Conservation (phyloP, 2,329 filamentous ascomycete species). For the Xylariaceae sp. region DNA sequence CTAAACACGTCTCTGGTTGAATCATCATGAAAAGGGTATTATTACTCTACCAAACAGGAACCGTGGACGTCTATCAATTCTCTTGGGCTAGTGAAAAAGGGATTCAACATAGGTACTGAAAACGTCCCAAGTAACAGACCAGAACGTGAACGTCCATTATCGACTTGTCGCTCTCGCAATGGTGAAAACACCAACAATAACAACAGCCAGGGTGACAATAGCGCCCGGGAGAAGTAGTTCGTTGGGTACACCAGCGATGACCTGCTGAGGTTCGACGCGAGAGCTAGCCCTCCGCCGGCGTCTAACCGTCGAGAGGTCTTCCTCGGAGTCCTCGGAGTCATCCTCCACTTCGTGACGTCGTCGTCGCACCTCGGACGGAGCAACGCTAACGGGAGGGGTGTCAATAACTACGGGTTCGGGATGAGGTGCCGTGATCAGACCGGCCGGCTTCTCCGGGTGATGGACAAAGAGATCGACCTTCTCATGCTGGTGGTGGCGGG, state of each 20-base stretch:
- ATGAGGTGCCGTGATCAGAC: constrained; percentile 53
- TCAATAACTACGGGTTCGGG: constrained; percentile 36
- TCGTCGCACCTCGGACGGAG: constrained; percentile 42
- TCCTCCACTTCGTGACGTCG: constrained; percentile 41
- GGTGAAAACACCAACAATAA: constrained; percentile 89
- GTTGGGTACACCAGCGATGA: constrained; percentile 89
- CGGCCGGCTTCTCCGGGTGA: constrained; percentile 81
- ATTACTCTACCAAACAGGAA: constrained; percentile 15
- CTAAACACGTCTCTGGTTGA: background rate
- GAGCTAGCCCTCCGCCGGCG: constrained; percentile 42
- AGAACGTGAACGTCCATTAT: constrained; percentile 27
- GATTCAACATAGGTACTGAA: constrained; percentile 1
- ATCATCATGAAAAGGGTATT: constrained; percentile 14
- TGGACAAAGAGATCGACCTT: constrained; percentile 98
- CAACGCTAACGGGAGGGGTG: constrained; percentile 46
- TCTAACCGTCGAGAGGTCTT: constrained; percentile 48
- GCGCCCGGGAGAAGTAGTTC: constrained; percentile 89
- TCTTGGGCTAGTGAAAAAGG: constrained; percentile 1
- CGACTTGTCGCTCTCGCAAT: constrained; percentile 64
- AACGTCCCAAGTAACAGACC: constrained; percentile 15
- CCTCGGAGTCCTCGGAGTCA: constrained; percentile 54
- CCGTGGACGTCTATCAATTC: constrained; percentile 11
- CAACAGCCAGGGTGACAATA: constrained; percentile 89
- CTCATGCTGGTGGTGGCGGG: constrained; percentile 69
- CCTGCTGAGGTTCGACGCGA: constrained; percentile 59